Conservation (phyloP, 176 grass and related monocot species). For the Elymus sibiricus region DNA sequence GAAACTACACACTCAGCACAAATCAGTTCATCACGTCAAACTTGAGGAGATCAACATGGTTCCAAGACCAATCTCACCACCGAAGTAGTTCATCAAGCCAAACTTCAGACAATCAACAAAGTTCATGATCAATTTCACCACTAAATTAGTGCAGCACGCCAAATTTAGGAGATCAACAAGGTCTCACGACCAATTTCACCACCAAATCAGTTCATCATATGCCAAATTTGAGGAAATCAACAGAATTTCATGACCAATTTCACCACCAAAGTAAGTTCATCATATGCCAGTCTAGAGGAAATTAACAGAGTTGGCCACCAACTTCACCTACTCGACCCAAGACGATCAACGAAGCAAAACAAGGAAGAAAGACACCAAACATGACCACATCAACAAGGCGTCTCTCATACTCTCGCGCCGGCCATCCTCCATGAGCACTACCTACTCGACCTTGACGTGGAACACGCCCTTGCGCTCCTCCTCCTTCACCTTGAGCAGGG, state of each 20-base stretch:
- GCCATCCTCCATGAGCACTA: too few relatives aligned
- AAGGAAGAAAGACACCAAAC: background rate
- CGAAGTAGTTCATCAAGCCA: too few relatives aligned
- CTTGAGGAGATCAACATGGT: too few relatives aligned
- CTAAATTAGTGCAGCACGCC: background rate
- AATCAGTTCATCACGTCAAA: too few relatives aligned
- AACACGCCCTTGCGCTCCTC: constrained; percentile 60
- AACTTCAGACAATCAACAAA: background rate
- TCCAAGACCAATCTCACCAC: too few relatives aligned
- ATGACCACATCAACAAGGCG: background rate
- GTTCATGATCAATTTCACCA: background rate
- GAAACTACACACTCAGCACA: too few relatives aligned
- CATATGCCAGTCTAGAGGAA: background rate
- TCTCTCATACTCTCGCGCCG: background rate
- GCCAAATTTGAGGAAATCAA: background rate
- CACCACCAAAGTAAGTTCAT: background rate
- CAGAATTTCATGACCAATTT: background rate
- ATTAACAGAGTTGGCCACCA: background rate
- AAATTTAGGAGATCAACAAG: background rate
- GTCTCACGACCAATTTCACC: background rate
- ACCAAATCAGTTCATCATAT: background rate
- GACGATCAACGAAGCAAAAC: background rate
- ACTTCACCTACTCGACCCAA: background rate
- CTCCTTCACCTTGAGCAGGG: constrained; percentile 60
- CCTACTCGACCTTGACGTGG: constrained; percentile 48